Evolutionary conservation across 2,329 filamentous ascomycete genomes (phyloP), one percentile per base, ranked within the genome.

Genomic region (Botrytis cinerea): DNA sequence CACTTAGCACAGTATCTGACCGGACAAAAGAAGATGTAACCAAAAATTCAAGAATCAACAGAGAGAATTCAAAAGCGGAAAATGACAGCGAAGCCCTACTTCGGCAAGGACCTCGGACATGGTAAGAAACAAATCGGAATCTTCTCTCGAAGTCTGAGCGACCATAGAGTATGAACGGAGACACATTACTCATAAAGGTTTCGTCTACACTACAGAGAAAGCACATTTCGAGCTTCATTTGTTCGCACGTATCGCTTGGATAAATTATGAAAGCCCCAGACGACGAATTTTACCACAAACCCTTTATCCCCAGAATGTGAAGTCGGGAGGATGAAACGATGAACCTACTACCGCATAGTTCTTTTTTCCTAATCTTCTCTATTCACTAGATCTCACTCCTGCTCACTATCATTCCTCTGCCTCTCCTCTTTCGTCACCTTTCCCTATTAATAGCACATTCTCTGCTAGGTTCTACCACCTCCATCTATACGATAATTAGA

Each of bases 391-490:
- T 9, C 12, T n/a, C 10, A n/a, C 25, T n/a, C 14, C 48, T 48
- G 4, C 48, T 14, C 48, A 16, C 0, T 0, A n/a, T 2, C 10
- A 14, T 16, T 51, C 12, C 12, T n/a, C 25, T n/a, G 48, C 1
- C 46, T 0, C 48, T n/a, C 48, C 12, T 14, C 25, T n/a, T n/a
- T n/a, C 0, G 12, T n/a, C 48, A 4, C 1, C 0, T 14, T 1
- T 51, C 1, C 25, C 1, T 2, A 51, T n/a, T 51, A 51, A n/a
- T n/a, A n/a, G 10, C 48, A 51, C 10, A 51, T 0, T 10, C 4
- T 51, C 4, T 51, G 4, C 48, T 16, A 51, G 5, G 2, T 7
- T n/a, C 25, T 7, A 51, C 4, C 4, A 51, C 2, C 14, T 51
- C 10, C 5, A 51, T 51, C 22, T n/a, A 51, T 25, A 48, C 22